Evolutionary conservation across 2,329 filamentous ascomycete species (phyloP).

Genomic region (Fusarium sacchari): DNA sequence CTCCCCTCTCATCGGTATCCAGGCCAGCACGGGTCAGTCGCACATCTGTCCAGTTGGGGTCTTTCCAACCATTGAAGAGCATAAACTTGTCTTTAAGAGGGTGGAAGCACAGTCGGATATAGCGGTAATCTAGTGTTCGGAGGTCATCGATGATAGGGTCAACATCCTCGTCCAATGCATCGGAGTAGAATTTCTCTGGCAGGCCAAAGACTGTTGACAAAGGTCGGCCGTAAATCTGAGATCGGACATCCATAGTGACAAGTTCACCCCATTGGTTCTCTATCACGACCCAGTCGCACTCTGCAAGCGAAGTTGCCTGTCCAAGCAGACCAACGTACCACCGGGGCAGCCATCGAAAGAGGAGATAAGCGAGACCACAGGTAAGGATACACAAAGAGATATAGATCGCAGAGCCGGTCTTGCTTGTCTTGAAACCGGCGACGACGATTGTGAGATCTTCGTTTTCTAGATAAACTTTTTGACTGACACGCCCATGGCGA

Average conservation of each 20-base stretch:
- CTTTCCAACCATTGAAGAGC: constrained; percentile 90
- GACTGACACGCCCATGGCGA: constrained; percentile 73
- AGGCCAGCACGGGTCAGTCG: constrained; percentile 80
- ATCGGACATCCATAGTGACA: constrained; percentile 74
- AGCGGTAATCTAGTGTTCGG: constrained; percentile 87
- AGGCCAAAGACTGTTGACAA: constrained; percentile 74
- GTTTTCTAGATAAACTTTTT: constrained; percentile 92
- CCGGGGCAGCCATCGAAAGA: constrained; percentile 89
- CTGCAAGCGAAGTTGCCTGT: constrained; percentile 71
- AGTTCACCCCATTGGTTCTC: constrained; percentile 99
- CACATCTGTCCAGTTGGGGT: constrained; percentile 86
- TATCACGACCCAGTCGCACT: constrained; percentile 91
- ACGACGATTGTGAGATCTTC: constrained; percentile 95
- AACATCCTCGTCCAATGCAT: constrained; percentile 67
- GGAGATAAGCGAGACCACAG: constrained; percentile 80
- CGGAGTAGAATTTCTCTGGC: constrained; percentile 67
- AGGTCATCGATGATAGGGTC: constrained; percentile 81
- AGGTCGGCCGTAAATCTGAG: constrained; percentile 62
- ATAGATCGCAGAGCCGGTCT: constrained; percentile 75
- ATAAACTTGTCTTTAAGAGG: constrained; percentile 89
- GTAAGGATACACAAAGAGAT: constrained; percentile 75
- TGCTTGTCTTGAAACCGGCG: constrained; percentile 86
- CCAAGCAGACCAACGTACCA: constrained; percentile 86
- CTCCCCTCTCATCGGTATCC: constrained; percentile 86
- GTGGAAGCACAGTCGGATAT: constrained; percentile 92